Percentiles rank a stretch among this genome's conserved stretches.
Evolutionary conservation across 257 asterid genomes (phyloP).

Genomic region (Przewalskia tangutica): DNA sequence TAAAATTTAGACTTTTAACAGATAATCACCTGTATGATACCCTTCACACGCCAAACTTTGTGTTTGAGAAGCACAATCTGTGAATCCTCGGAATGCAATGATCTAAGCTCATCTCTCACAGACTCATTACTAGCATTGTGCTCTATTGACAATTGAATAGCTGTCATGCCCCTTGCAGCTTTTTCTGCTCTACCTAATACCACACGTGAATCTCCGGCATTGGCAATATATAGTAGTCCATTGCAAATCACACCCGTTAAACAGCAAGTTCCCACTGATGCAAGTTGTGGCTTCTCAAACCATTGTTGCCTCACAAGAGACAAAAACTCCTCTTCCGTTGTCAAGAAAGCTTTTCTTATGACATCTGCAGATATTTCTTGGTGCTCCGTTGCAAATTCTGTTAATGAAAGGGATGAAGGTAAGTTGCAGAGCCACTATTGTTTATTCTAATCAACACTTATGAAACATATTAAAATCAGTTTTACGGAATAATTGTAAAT

Average conservation of each 20-base stretch:
- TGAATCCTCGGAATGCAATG: conserved; percentile 73
- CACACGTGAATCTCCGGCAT: conserved; percentile 87
- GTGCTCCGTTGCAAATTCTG: conserved; percentile 65
- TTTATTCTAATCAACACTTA: background rate
- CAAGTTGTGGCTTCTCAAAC: conserved; percentile 65
- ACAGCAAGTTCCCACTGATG: conserved; percentile 93
- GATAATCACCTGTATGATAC: conserved; percentile 72
- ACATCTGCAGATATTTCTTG: conserved; percentile 57
- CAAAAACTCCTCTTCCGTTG: conserved; percentile 77
- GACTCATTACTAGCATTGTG: conserved; percentile 73
- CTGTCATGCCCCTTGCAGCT: conserved; percentile 39
- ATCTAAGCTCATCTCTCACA: conserved; percentile 66
- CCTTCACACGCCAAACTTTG: conserved; percentile 96
- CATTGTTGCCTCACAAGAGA: conserved; percentile 65
- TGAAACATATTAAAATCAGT: background rate
- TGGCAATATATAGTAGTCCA: conserved; percentile 69
- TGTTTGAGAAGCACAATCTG: conserved; percentile 75
- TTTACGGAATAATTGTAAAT: background rate
- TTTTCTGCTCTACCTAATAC: conserved; percentile 67
- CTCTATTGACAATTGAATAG: conserved; percentile 67
- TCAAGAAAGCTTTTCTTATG: conserved; percentile 71
- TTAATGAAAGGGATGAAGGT: background rate
- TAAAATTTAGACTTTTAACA: too few relatives aligned
- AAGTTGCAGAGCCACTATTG: background rate
- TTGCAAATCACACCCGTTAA: conserved; percentile 71